Conservation (phyloP, 495 filamentous ascomycete species). For the Penicillium daleae region DNA sequence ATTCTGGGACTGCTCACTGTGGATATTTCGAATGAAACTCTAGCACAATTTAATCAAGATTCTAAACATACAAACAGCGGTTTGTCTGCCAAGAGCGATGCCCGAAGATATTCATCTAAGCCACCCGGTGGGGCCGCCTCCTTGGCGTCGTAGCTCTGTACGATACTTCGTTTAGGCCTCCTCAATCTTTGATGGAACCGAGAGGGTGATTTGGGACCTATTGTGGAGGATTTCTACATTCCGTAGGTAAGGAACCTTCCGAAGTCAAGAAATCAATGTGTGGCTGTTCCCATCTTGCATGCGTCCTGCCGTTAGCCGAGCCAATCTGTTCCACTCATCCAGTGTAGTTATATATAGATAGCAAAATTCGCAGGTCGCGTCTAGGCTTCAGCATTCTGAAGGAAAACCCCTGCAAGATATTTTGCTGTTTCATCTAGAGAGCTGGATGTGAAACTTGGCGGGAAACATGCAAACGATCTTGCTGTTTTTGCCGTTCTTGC, state of each 20-base stretch:
- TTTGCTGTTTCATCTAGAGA: neutral
- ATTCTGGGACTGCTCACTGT: neutral
- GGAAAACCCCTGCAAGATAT: neutral
- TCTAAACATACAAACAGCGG: neutral
- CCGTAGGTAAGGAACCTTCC: neutral
- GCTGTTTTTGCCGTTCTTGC: no score
- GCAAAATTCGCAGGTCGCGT: neutral
- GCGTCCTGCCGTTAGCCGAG: neutral
- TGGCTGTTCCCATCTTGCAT: neutral
- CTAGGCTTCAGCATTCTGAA: constrained; percentile 19
- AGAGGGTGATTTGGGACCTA: neutral
- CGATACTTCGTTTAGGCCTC: constrained; percentile 11
- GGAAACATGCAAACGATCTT: neutral
- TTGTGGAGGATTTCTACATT: neutral
- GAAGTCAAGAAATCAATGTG: neutral
- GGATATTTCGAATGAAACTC: no score
- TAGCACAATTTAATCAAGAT: no score
- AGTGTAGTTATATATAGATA: constrained; percentile 16
- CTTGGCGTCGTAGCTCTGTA: constrained; percentile 5
- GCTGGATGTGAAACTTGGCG: neutral
- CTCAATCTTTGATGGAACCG: constrained; percentile 6
- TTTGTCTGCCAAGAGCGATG: constrained; percentile 1
- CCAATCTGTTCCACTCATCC: neutral
- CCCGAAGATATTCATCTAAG: constrained; percentile 22
- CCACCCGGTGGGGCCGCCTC: constrained; percentile 22